phyloP scores from a whole-genome alignment of 768 basidiomycete genomes.

The Trametes punicea region DNA sequence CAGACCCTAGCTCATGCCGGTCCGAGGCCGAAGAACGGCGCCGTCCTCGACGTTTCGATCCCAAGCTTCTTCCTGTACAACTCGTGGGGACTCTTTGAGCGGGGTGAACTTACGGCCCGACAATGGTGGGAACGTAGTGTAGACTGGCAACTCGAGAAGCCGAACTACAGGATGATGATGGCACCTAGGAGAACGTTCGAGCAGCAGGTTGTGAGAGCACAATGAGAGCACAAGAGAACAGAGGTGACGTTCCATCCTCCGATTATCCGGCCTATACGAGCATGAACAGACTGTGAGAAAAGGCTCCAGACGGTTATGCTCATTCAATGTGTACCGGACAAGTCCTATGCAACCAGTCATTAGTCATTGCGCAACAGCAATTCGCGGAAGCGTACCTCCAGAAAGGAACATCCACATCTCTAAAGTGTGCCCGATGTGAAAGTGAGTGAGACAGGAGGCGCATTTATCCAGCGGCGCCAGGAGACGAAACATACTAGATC shows the following conservation, averaged over 20 bases:
- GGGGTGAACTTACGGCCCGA: slow-evolving; percentile 14
- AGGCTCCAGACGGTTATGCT: no score
- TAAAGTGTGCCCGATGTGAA: no score
- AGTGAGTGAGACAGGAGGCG: no score
- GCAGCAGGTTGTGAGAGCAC: slow-evolving; percentile 4
- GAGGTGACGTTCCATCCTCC: not conserved
- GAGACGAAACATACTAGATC: no score
- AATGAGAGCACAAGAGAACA: slow-evolving; percentile 2
- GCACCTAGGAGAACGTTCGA: not conserved
- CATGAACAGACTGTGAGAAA: not conserved
- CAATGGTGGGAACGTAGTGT: slow-evolving; percentile 9
- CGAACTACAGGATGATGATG: slow-evolving; percentile 3
- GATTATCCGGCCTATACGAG: not conserved
- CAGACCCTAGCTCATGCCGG: not conserved
- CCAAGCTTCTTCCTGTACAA: not conserved
- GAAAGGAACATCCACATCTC: no score
- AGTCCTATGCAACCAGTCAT: no score
- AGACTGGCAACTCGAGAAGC: not conserved
- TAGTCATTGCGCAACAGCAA: not conserved
- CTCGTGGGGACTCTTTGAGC: not conserved
- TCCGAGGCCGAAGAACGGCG: slow-evolving; percentile 1
- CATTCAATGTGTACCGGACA: no score
- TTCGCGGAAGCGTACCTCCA: not conserved
- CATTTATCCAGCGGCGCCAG: no score
- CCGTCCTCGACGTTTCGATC: slow-evolving; percentile 3